phyloP scores from a whole-genome alignment of 2,329 filamentous ascomycete genomes.

The Nemania sp. region DNA sequence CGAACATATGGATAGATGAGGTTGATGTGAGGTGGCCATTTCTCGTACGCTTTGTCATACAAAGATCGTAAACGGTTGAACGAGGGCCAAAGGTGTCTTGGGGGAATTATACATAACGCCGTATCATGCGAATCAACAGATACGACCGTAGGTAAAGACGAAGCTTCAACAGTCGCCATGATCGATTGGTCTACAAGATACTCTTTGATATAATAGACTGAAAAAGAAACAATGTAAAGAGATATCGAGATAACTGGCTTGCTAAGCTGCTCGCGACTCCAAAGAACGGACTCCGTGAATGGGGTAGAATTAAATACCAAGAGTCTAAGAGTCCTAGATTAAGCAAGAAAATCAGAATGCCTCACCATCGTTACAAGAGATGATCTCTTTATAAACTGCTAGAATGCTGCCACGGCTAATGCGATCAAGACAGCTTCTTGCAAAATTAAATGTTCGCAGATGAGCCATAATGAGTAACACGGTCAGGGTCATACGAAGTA shows the following conservation, averaged over 20 bases:
- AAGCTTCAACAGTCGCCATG: slow-evolving; percentile 28
- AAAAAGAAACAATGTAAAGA: background rate
- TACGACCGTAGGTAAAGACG: slow-evolving; percentile 8
- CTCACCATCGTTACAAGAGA: too few relatives aligned
- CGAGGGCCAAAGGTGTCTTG: slow-evolving; percentile 49
- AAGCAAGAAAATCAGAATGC: too few relatives aligned
- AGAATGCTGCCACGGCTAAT: too few relatives aligned
- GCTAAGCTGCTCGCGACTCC: too few relatives aligned
- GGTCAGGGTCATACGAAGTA: slow-evolving; percentile 1
- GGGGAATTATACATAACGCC: slow-evolving; percentile 63
- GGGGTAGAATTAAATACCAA: too few relatives aligned
- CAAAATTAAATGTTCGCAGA: background rate
- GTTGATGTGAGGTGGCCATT: slow-evolving; percentile 70
- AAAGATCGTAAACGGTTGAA: slow-evolving; percentile 60
- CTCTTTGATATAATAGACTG: background rate
- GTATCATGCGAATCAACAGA: slow-evolving; percentile 54
- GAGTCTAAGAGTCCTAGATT: too few relatives aligned
- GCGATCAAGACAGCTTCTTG: too few relatives aligned
- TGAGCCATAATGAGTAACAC: slow-evolving; percentile 21
- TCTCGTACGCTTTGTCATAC: slow-evolving; percentile 63
- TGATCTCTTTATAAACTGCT: too few relatives aligned
- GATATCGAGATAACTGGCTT: too few relatives aligned
- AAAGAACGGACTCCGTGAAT: too few relatives aligned
- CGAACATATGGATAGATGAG: slow-evolving; percentile 67
- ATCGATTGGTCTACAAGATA: background rate